A percentile compares a stretch with the other conserved stretches of the same genome.
These are phyloP conservation scores for Casuarina glauca DNA, from an alignment of 306 rosid species.

Conservation along the genomic window DNA sequence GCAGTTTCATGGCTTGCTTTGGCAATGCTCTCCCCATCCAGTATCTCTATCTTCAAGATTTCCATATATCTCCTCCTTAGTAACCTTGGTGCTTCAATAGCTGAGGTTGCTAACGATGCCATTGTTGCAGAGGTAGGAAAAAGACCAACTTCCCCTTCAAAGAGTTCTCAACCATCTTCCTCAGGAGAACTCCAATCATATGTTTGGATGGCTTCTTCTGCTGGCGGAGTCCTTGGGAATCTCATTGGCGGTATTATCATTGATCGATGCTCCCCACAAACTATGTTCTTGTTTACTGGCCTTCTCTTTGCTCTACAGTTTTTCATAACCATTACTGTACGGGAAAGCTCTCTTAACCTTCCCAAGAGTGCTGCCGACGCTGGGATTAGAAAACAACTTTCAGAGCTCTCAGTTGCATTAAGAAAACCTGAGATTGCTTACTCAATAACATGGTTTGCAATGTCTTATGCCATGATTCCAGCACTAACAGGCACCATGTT, in stretches of 20 bases:
- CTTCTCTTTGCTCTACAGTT: conserved; percentile 69
- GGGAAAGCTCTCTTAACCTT: conserved; percentile 65
- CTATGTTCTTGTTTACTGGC: conserved; percentile 64
- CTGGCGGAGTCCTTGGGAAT: conserved; percentile 88
- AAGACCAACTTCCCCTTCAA: conserved; percentile 47
- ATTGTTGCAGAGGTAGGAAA: conserved; percentile 85
- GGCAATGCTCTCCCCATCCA: conserved; percentile 59
- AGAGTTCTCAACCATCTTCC: conserved; percentile 41
- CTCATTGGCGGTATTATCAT: conserved; percentile 72
- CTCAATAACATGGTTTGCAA: conserved; percentile 80
- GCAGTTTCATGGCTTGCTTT: conserved; percentile 85
- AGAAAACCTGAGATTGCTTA: conserved; percentile 62
- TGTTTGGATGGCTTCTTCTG: conserved; percentile 85
- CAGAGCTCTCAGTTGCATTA: conserved; percentile 55
- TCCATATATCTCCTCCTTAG: conserved; percentile 72
- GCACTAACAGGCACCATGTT: conserved; percentile 89
- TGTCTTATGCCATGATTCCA: conserved; percentile 82
- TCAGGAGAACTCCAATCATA: conserved; percentile 83
- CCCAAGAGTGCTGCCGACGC: conserved; percentile 43
- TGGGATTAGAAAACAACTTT: conserved; percentile 68
- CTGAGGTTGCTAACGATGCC: conserved; percentile 96
- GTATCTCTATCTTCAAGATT: conserved; percentile 55
- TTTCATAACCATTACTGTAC: conserved; percentile 50
- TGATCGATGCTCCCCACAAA: conserved; percentile 46
- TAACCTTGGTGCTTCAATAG: conserved; percentile 89